Evolutionary conservation across 2,329 filamentous ascomycete species (phyloP).

Genomic region (Aspergillus tamarii): DNA sequence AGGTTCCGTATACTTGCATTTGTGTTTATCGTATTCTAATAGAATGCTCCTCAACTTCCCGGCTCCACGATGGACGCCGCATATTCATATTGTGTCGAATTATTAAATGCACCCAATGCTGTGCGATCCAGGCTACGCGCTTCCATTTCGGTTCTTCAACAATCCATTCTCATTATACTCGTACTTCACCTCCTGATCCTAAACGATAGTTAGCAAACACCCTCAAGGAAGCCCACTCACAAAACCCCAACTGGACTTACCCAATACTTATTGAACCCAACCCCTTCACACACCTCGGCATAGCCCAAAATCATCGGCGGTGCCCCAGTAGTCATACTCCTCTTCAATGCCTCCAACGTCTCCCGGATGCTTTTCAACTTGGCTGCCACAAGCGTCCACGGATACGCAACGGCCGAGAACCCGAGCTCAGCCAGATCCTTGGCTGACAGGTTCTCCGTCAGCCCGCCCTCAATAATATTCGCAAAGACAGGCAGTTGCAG

Average conservation of each 20-base stretch:
- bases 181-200: slow-evolving; percentile 28
- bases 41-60: too few relatives aligned
- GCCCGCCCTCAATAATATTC: slow-evolving; percentile 51
- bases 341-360: slow-evolving; percentile 43
- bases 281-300: slow-evolving; percentile 49
- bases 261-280: slow-evolving; percentile 52
- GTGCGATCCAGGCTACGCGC: neutral
- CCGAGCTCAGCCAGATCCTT: slow-evolving; percentile 45
- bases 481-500: slow-evolving; percentile 46
- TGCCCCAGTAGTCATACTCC: slow-evolving; percentile 44
- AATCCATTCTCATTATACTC: slow-evolving; percentile 21
- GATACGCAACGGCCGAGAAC: slow-evolving; percentile 48
- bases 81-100: too few relatives aligned
- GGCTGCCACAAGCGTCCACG: slow-evolving; percentile 50
- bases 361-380: slow-evolving; percentile 45
- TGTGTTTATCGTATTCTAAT: too few relatives aligned
- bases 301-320: slow-evolving; percentile 51
- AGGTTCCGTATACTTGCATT: too few relatives aligned
- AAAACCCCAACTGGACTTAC: slow-evolving; percentile 19
- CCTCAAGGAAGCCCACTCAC: slow-evolving; percentile 4
- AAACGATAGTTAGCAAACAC: slow-evolving; percentile 23
- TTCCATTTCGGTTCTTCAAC: neutral
- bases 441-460: slow-evolving; percentile 46
- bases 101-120: too few relatives aligned
- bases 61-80: too few relatives aligned